Conservation (phyloP, 805 yeast genomes). For the Lipomyces sp. region DNA sequence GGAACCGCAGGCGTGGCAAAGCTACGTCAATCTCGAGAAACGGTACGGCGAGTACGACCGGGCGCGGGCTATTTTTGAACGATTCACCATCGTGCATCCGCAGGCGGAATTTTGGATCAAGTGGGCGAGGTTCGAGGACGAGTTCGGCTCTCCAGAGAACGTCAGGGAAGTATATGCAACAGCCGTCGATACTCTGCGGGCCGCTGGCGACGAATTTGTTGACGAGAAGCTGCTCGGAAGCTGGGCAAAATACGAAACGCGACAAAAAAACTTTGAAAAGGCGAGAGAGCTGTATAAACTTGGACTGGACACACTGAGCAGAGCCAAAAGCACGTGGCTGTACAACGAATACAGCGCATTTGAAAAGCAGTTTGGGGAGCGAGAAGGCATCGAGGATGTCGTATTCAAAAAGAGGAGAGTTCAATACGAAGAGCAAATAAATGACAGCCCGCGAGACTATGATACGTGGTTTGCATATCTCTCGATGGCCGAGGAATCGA, state of each 20-base stretch:
- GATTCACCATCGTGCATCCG: constrained; percentile 55
- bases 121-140: constrained; percentile 72
- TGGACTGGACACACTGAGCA: constrained; percentile 48
- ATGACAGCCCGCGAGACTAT: constrained; percentile 53
- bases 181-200: constrained; percentile 54
- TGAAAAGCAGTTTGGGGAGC: constrained; percentile 63
- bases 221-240: constrained; percentile 44
- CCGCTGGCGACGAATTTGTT: constrained; percentile 32
- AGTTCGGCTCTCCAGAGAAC: constrained; percentile 45
- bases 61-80: constrained; percentile 56
- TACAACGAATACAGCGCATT: constrained; percentile 51
- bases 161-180: constrained; percentile 64
- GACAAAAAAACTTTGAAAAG: constrained; percentile 58
- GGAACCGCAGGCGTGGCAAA: constrained; percentile 60
- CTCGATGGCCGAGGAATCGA: constrained; percentile 47
- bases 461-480: constrained; percentile 83
- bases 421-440: constrained; percentile 51
- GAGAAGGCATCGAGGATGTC: constrained; percentile 51
- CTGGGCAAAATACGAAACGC: constrained; percentile 73
- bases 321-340: constrained; percentile 40
- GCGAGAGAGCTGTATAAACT: constrained; percentile 55
- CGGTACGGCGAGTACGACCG: constrained; percentile 59
- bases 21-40: constrained; percentile 68
- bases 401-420: constrained; percentile 53
- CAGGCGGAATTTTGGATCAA: constrained; percentile 59